Evolutionary conservation across 1,284 basidiomycete species (phyloP), one percentile per base, ranked within the genome.

Genomic region (Melanopsichium pennsylvanicum): DNA sequence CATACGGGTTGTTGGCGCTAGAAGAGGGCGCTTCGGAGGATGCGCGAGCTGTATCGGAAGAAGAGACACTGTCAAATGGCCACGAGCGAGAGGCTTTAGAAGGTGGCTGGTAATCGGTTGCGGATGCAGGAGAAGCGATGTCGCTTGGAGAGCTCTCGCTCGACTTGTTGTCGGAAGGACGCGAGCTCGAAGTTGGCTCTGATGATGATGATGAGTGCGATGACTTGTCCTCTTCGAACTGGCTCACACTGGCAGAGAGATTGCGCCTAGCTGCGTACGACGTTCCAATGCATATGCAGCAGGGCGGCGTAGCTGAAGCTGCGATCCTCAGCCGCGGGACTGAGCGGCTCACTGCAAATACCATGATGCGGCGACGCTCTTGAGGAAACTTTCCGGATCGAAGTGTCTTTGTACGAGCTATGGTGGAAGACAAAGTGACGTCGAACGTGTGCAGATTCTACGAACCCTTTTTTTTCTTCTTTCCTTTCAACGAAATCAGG

Each of bases 1-100:
- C 35, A 31, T 64, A 70, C 0, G 67, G 67, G 15, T 64, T 64
- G 4, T 34, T 39, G 7, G 43, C 42, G 45, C 18, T 35, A 7
- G 45, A 21, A 2, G 59, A 33, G n/a, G 42, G 25, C 2, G 49
- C 5, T 2, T 41, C 38, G 4, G 58, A 42, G 18, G 42, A 33
- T 10, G 37, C 40, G 5, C 9, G 3, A 8, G 32, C 50, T 11
- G 32, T 34, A 16, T 13, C 19, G 4, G 26, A 23, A 21, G 43
- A 39, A 4, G 37, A 9, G 13, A 27, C 2, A 3, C 43, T 43
- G 6, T 49, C 56, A 16, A 55, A 59, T 0, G 62, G 62, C 62
- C 62, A 66, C 4, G 43, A 19, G 16, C 47, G 40, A 4, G 40
- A 29, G 8, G 43, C 13, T 5, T n/a, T 31, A 13, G 62, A 50